Evolutionary conservation across 176 grass and related monocot species (phyloP), one percentile per base, ranked within the genome.

Genomic region (Avena eriantha): DNA sequence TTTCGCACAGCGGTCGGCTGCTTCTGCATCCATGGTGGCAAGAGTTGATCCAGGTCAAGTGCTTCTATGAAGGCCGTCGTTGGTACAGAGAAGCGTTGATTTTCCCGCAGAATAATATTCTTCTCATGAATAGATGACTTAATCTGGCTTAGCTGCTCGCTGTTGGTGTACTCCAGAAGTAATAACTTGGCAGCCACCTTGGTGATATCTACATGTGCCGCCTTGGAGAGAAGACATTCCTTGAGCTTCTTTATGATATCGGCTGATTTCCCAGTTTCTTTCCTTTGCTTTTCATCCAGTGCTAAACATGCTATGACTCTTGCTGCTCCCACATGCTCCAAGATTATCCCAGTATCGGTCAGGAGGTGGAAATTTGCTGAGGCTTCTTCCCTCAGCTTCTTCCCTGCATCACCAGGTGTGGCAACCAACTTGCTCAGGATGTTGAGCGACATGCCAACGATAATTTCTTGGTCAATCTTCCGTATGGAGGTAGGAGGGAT

Each of bases 201-300:
- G 16, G 67, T 63, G 41, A 60, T 80, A 17, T 86, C 71, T 26
- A 73, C 26, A 0, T 80, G 45, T 0, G 85, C 66, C 1, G 19
- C 5, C 77, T 51, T 73, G 26, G 67, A 86, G 48, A 80, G 19
- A 1, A 86, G 41, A 63, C 65, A 80, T 5, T 73, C 77, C 53
- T 80, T 86, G 7, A 86, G 85, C 19, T 86, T 86, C 41, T 73
- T 72, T 14, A 86, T 61, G 67, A 86, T 3, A 13, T 73, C 19
- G 63, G 77, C 26, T 15, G 31, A 80, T 21, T 17, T 51, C 8
- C 77, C 85, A 80, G 80, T 63, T 8, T 63, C 67, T 80, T 61
- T 2, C 15, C 16, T 55, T 59, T 22, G 18, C 18, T 19, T 1
- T 9, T 33, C 10, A 73, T 61, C 41, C 9, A 80, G 8, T 13